Evolutionary conservation across 2,329 filamentous ascomycete species (phyloP).

Genomic region (Camillea tinctor): DNA sequence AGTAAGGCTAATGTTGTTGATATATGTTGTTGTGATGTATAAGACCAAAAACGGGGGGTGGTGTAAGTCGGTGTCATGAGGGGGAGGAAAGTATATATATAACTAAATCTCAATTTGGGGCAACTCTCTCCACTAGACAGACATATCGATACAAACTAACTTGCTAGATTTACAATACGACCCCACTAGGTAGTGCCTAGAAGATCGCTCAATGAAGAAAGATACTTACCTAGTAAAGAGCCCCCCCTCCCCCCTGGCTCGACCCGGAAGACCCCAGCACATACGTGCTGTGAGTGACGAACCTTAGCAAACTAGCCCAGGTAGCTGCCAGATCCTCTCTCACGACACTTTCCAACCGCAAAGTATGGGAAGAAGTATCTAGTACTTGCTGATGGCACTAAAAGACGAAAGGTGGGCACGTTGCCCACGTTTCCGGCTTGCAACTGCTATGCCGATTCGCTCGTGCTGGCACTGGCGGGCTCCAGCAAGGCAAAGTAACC

Average conservation of each 20-base stretch:
- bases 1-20: slow-evolving; percentile 5
- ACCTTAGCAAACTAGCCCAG: no score
- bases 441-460: neutral
- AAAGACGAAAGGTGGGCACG: neutral
- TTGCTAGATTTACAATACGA: slow-evolving; percentile 2
- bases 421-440: neutral
- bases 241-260: neutral
- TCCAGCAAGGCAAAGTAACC: neutral
- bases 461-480: neutral
- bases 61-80: slow-evolving; percentile 20
- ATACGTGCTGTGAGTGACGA: neutral
- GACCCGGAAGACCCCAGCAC: neutral
- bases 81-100: slow-evolving; percentile 18
- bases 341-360: neutral
- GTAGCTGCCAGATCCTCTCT: neutral
- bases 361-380: neutral
- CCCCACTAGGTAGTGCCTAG: slow-evolving; percentile 5
- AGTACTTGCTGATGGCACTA: neutral
- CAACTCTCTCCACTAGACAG: slow-evolving; percentile 11
- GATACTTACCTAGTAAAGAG: neutral
- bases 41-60: slow-evolving; percentile 4
- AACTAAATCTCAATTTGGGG: slow-evolving; percentile 12
- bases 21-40: neutral
- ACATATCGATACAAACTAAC: slow-evolving; percentile 8
- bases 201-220: neutral